phyloP scores from a whole-genome alignment of 495 filamentous ascomycete genomes.

The Astrothelium subdiscretum region DNA sequence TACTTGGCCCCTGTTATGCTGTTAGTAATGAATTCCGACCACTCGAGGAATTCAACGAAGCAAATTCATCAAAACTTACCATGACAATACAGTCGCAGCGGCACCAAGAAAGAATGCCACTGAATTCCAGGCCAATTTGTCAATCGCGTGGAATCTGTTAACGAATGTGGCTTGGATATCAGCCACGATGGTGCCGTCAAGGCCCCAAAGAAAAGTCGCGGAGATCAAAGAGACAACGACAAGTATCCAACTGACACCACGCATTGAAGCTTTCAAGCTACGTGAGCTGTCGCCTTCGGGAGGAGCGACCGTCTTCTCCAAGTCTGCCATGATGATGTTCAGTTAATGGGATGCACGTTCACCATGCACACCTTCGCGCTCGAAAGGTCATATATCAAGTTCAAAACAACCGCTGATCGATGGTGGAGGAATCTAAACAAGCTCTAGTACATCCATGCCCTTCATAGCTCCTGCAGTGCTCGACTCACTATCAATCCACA shows the following conservation, averaged over 20 bases:
- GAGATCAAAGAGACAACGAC: background rate
- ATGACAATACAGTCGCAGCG: constrained; percentile 15
- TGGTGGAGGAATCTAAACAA: background rate
- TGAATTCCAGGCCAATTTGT: constrained; percentile 20
- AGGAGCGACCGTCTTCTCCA: background rate
- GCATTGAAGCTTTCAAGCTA: background rate
- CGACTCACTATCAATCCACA: background rate
- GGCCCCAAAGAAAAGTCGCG: constrained; percentile 24
- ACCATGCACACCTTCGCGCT: background rate
- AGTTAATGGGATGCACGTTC: background rate
- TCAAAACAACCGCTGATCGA: background rate
- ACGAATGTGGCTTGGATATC: constrained; percentile 27
- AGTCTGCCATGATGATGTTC: background rate
- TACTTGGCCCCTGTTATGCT: constrained; percentile 5
- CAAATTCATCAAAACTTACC: background rate
- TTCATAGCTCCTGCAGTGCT: too few species aligned
- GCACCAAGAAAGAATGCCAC: constrained; percentile 20
- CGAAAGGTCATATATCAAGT: background rate
- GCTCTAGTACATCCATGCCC: background rate
- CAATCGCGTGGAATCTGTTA: constrained; percentile 19
- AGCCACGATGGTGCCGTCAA: constrained; percentile 34
- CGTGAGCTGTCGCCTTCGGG: background rate
- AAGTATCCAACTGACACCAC: background rate
- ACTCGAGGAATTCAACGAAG: background rate
- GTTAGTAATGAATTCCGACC: background rate